Conservation (phyloP, 2,329 filamentous ascomycete species). For the Cercospora brassicicola region DNA sequence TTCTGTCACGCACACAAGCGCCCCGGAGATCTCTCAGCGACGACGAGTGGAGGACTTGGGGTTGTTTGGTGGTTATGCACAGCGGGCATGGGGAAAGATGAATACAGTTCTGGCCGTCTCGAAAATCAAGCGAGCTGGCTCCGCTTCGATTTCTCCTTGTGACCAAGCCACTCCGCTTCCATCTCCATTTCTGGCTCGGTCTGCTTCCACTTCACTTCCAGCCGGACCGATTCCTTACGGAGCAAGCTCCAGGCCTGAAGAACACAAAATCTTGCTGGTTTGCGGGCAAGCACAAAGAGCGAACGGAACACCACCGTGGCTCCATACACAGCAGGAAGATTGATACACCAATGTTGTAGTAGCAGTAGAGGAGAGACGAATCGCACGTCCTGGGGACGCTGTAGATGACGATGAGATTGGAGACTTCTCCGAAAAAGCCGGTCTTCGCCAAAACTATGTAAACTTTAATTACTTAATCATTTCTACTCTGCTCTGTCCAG, state of each 20-base stretch:
- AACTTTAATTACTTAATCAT: not conserved
- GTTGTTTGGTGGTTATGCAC: not conserved
- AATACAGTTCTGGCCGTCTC: not conserved
- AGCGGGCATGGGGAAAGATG: not conserved
- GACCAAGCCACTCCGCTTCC: not conserved
- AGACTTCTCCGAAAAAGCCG: not conserved
- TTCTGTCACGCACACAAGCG: not conserved
- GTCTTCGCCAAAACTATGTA: not conserved
- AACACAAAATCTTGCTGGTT: not conserved
- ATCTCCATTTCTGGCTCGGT: not conserved
- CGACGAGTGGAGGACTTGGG: not conserved
- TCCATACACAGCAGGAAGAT: not conserved
- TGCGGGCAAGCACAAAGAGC: not conserved
- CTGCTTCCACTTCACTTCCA: not conserved
- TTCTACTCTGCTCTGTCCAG: not conserved
- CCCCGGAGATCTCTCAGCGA: not conserved
- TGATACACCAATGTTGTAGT: not conserved
- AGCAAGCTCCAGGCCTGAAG: not conserved
- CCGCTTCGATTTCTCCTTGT: not conserved
- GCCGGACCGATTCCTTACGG: not conserved
- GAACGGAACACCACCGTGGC: not conserved
- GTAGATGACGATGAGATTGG: not conserved
- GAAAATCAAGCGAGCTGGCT: conserved; percentile 1
- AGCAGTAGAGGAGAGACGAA: not conserved
- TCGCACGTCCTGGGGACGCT: conserved; percentile 1